A percentile compares a stretch with the other conserved stretches of the same genome.
These are phyloP conservation scores for Saccharomycopsis oosterbeekiorum DNA, from an alignment of 805 yeast genomes.

Conservation along the genomic window DNA sequence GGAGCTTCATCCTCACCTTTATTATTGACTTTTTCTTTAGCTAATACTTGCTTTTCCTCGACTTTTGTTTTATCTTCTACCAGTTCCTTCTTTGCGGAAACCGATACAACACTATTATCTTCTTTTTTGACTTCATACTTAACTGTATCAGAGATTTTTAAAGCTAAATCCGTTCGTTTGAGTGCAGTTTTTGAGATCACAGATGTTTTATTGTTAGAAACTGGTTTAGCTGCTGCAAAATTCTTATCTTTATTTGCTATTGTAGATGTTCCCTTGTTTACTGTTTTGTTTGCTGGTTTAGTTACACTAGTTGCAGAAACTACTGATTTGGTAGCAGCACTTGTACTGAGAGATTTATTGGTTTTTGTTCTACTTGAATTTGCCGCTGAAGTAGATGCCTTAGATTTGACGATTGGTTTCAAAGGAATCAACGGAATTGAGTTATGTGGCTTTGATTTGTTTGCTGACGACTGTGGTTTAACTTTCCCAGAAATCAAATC, in stretches of 20 bases:
- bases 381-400: constrained; percentile 2
- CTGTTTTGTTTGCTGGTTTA: neutral
- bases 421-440: constrained; percentile 19
- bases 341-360: no score
- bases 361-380: neutral
- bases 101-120: neutral
- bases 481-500: constrained; percentile 21
- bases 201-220: neutral
- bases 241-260: neutral
- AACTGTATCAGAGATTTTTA: neutral
- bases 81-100: neutral
- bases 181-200: neutral
- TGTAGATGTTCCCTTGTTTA: neutral
- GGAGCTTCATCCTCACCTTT: neutral
- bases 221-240: neutral
- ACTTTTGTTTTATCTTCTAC: neutral
- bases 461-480: constrained; percentile 11
- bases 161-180: neutral
- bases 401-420: constrained; percentile 16
- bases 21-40: neutral
- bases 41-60: neutral
- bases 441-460: constrained; percentile 13
- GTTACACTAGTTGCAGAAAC: neutral
- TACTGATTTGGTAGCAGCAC: neutral
- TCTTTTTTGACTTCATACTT: neutral